phyloP scores from a whole-genome alignment of 768 basidiomycete species.

The Leccinum incarnatum region DNA sequence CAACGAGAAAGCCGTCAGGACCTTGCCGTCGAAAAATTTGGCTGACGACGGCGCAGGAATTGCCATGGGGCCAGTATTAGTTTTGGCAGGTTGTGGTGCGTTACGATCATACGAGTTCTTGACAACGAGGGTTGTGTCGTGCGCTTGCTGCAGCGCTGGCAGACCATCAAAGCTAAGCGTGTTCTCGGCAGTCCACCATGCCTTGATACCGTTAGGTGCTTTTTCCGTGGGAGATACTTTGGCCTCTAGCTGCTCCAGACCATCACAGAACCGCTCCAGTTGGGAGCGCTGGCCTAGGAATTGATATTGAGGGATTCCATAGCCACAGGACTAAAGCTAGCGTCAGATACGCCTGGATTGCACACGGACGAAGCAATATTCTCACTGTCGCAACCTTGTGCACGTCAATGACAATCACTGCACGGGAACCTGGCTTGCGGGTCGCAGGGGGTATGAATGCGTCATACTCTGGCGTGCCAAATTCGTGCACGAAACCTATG shows the following conservation, averaged over 20 bases:
- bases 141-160: slow-evolving; percentile 41
- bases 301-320: slow-evolving; percentile 56
- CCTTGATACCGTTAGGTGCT: slow-evolving; percentile 45
- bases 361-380: neutral
- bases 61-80: neutral
- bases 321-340: slow-evolving; percentile 60
- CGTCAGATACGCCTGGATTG: neutral
- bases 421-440: slow-evolving; percentile 56
- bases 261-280: slow-evolving; percentile 44
- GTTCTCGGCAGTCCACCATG: slow-evolving; percentile 56
- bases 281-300: slow-evolving; percentile 55
- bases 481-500: slow-evolving; percentile 57
- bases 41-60: neutral
- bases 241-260: slow-evolving; percentile 44
- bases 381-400: slow-evolving; percentile 53
- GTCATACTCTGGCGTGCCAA: slow-evolving; percentile 61
- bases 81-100: slow-evolving; percentile 3
- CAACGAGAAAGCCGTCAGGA: slow-evolving; percentile 30
- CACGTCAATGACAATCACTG: slow-evolving; percentile 59
- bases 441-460: slow-evolving; percentile 42
- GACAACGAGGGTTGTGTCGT: slow-evolving; percentile 10
- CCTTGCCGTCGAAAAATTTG: slow-evolving; percentile 2
- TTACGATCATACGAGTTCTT: slow-evolving; percentile 24
- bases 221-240: slow-evolving; percentile 15
- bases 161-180: slow-evolving; percentile 54